Evolutionary conservation across 2,329 filamentous ascomycete species (phyloP), one percentile per base, ranked within the genome.

Genomic region (Aspergillus felis): DNA sequence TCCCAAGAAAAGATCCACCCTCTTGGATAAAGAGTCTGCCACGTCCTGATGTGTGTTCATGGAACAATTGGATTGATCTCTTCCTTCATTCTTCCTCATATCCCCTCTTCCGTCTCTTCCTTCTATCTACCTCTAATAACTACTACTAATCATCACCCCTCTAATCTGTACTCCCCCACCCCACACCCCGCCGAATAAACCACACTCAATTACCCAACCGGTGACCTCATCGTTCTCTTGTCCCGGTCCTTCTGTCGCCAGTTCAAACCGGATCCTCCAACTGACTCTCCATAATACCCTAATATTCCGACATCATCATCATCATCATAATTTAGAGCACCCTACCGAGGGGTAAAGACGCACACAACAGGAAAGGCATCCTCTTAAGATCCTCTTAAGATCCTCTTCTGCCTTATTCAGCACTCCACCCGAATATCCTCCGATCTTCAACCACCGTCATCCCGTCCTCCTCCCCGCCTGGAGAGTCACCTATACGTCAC

Each of bases 21-120:
- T 38, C 51, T 58, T 62, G 62, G 62, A 67, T 68, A 68, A 68
- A 66, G 64, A 64, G 57, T 55, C 53, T 55, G 51, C 50, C 41
- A 56, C 55, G 50, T 56, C 58, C 58, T 46, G 54, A 55, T 46
- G 55, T 25, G 42, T 48, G 50, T 56, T 49, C 20, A 27, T 35
- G 44, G 38, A 54, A 41, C 46, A 51, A 53, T 52, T 46, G 52
- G 52, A 14, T 65, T 62, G 52, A 65, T 61, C 52, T 63, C 67
- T 46, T 64, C 56, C 67, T 46, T 64, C 56, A 53, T 59, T 61
- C 35, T 58, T 53, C 25, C 41, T 48, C 63, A 52, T 59, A 55
- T 59, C 57, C 47, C 58, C 60, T 63, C 58, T 61, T 59, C 60
- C 63, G 55, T 63, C 25, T 42, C 27, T 50, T 38, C 55, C 60